Evolutionary conservation across 345 rosid species (phyloP), one percentile per base, ranked within the genome.

Genomic region (Eucalyptus cloeziana): DNA sequence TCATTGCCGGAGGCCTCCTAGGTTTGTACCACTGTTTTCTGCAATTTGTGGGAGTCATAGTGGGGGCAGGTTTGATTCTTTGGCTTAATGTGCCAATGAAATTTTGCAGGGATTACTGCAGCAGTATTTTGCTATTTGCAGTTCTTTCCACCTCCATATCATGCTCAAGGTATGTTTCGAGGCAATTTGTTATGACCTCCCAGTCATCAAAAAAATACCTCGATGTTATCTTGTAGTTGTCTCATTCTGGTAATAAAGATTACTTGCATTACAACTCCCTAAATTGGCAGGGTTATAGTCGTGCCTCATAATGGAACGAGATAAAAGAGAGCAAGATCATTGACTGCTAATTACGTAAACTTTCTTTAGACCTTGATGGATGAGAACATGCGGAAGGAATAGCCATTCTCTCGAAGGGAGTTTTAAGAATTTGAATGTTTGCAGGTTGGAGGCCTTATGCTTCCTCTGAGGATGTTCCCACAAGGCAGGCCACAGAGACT

Each of bases 1-100:
- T 93, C 86, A 92, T 93, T 88, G 92, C 95, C 2, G 92, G 94
- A 86, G 94, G 90, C 52, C 90, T 92, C 81, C 62, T 93, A 89
- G 94, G 94, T 92, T 76, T 76, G 83, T 37, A 43, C 83, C 7
- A 22, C 25, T 47, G 54, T 86, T 49, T 86, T 47, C 54, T 21
- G 31, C 64, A 37, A 44, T 31, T 62, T 86, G 71, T 5, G 37
- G 13, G 49, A 56, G 54, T 37, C 14, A 52, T 52, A 19, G 64
- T 40, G 49, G 50, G 24, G 25, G 31, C 8, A 1, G 13, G 50
- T 85, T 49, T 49, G 43, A 86, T 50, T 76, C 47, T 37, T 10
- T 37, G 47, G 83, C 27, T 86, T 47, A 86, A 49, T 13, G 25
- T 86, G 15, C 43, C 4, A 2, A 54, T 10, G 37, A 44, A 54